These are phyloP conservation scores for Annulohypoxylon bovei DNA, from an alignment of 495 filamentous ascomycete species.

Conservation along the genomic window DNA sequence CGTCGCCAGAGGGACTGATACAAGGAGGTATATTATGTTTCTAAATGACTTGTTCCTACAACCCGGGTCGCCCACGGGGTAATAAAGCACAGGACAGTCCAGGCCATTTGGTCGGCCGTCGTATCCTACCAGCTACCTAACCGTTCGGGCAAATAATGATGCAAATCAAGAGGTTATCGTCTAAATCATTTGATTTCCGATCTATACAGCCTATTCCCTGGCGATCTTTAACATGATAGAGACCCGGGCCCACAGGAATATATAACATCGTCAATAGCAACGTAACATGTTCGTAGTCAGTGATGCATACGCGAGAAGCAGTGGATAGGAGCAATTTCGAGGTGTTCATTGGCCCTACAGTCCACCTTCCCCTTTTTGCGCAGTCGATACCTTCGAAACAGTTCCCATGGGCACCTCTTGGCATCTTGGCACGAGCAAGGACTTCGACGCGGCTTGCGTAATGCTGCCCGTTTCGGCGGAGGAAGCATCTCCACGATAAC, in stretches of 20 bases:
- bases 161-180: constrained; percentile 20
- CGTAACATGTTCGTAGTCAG: constrained; percentile 25
- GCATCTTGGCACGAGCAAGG: constrained; percentile 19
- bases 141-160: constrained; percentile 24
- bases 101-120: constrained; percentile 8
- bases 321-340: constrained; percentile 18
- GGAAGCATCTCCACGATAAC: not conserved
- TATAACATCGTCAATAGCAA: constrained; percentile 39
- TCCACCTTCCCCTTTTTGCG: constrained; percentile 31
- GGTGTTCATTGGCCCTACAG: constrained; percentile 19
- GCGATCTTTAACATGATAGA: constrained; percentile 31
- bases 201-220: constrained; percentile 34
- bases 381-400: constrained; percentile 32
- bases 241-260: constrained; percentile 29
- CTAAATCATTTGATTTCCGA: constrained; percentile 22
- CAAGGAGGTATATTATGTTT: constrained; percentile 6
- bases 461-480: constrained; percentile 12
- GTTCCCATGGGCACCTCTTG: not conserved
- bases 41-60: constrained; percentile 13
- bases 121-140: not conserved
- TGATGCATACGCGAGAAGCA: constrained; percentile 25
- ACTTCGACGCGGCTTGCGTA: constrained; percentile 30
- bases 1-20: not conserved
- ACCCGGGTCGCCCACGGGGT: constrained; percentile 19
- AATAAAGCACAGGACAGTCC: constrained; percentile 12